A percentile compares a stretch with the other conserved stretches of the same genome.
Evolutionary conservation across 2,329 filamentous ascomycete genomes (phyloP).

Genomic region (Paecilomyces niveus): DNA sequence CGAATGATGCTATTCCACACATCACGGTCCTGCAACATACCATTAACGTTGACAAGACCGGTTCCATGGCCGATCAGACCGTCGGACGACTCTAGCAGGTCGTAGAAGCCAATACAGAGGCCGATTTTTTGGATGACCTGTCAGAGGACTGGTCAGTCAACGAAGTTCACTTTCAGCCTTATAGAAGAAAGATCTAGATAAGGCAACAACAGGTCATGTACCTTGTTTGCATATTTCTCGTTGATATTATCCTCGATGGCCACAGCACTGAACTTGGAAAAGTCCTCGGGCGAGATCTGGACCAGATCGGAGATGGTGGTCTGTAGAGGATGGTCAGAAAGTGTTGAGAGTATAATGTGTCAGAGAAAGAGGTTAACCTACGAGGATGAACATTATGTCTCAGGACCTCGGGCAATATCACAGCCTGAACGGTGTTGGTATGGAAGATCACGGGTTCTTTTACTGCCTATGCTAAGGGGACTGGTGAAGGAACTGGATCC

Average conservation of each 20-base stretch:
- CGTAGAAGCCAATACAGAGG: slow-evolving; percentile 88
- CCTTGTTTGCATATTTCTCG: slow-evolving; percentile 90
- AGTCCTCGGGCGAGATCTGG: slow-evolving; percentile 83
- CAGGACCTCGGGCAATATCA: neutral
- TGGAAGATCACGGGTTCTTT: neutral
- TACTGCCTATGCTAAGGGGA: neutral
- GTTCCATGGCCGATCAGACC: slow-evolving; percentile 89
- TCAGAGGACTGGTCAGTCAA: neutral
- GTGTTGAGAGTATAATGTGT: neutral
- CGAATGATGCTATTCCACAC: too few species aligned
- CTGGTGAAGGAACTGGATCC: neutral
- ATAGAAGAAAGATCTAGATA: neutral
- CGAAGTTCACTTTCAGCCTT: neutral
- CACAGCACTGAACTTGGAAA: slow-evolving; percentile 69
- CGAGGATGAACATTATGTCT: slow-evolving; percentile 1
- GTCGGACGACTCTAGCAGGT: slow-evolving; percentile 81
- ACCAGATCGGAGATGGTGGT: slow-evolving; percentile 89
- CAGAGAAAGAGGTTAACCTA: neutral
- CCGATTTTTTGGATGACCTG: slow-evolving; percentile 88
- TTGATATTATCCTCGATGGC: slow-evolving; percentile 97
- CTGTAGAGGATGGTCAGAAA: slow-evolving; percentile 38
- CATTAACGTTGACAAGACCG: slow-evolving; percentile 89
- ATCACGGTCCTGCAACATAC: slow-evolving; percentile 40
- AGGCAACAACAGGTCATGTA: slow-evolving; percentile 23
- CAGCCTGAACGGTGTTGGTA: neutral